Evolutionary conservation across 2,329 filamentous ascomycete genomes (phyloP), one percentile per base, ranked within the genome.

Genomic region (Xylaria sp.): DNA sequence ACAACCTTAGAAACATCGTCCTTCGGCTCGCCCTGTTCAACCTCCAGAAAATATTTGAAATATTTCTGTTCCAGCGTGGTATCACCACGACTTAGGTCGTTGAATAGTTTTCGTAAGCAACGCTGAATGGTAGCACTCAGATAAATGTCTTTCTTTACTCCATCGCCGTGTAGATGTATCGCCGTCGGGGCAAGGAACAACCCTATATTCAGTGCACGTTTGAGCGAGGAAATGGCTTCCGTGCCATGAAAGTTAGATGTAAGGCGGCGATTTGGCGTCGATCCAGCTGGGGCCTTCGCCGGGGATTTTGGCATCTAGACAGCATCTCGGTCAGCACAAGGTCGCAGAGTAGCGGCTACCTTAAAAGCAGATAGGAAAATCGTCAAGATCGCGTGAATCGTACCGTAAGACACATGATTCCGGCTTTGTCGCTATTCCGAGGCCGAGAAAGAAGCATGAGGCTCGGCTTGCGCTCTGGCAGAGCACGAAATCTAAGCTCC

Each of bases 31-130:
- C 83, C 83, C 73, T 90, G 88, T 1, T 81, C 81, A 1, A 78
- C 75, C 44, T 80, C 78, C n/a, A 91, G 76, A 76, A 90, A 91
- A 4, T 74, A 73, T 37, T 78, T 74, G 63, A 90, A 84, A 39
- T 80, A 79, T 8, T 81, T 79, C 15, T 78, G 77, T 3, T 81
- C 76, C 10, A 86, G 72, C 1, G 69, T 74, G 46, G 69, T 72
- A 34, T 79, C 77, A 13, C 76, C 69, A 6, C 78, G 80, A 55
- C 84, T 81, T 41, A 88, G 70, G 0, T 80, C 76, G 41, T 85
- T 77, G 75, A 85, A 90, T 37, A 88, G 76, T 51, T 78, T 79
- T 63, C 82, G 78, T 25, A 90, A 77, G 61, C 85, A 82, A 37
- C 80, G 82, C 70, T 84, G 82, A 67, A 89, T 84, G 31, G 82